Conservation (phyloP, 202 grass and related monocot genomes). For the Dendrocalamus latiflorus region DNA sequence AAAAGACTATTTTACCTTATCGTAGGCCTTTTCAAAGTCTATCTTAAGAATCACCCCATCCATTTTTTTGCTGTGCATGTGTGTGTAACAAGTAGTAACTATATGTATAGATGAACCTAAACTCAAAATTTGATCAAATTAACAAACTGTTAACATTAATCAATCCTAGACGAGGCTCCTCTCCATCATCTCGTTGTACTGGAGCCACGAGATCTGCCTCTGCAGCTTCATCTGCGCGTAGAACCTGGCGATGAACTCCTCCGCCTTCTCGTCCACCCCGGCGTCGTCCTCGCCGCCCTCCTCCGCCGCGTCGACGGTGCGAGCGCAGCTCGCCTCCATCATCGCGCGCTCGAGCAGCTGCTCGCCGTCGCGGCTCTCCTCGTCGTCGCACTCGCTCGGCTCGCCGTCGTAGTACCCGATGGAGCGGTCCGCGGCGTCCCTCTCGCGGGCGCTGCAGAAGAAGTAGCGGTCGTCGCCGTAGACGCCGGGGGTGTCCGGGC, state of each 20-base stretch:
- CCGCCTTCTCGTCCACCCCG: constrained; percentile 72
- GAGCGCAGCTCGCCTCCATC: constrained; percentile 25
- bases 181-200: constrained; percentile 74
- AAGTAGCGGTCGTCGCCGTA: constrained; percentile 43
- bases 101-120: neutral
- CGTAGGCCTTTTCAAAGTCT: no score
- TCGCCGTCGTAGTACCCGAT: neutral
- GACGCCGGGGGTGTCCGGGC: constrained; percentile 30
- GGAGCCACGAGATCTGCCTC: no score
- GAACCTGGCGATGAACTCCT: constrained; percentile 82
- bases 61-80: neutral
- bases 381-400: neutral
- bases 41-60: no score
- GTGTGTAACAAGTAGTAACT: neutral
- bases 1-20: no score
- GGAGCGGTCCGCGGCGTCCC: neutral
- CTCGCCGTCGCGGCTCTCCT: no score
- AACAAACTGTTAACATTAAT: neutral
- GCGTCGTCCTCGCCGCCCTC: constrained; percentile 19
- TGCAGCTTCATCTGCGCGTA: constrained; percentile 86
- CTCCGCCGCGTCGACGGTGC: neutral
- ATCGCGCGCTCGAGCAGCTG: constrained; percentile 30
- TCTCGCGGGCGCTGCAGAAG: constrained; percentile 1
- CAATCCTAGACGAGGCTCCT: constrained; percentile 49
- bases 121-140: neutral